Percentiles rank a stretch among this genome's conserved stretches.
These are phyloP conservation scores for Starmerella sirachaensis DNA, from an alignment of 805 yeast genomes.

Conservation along the genomic window DNA sequence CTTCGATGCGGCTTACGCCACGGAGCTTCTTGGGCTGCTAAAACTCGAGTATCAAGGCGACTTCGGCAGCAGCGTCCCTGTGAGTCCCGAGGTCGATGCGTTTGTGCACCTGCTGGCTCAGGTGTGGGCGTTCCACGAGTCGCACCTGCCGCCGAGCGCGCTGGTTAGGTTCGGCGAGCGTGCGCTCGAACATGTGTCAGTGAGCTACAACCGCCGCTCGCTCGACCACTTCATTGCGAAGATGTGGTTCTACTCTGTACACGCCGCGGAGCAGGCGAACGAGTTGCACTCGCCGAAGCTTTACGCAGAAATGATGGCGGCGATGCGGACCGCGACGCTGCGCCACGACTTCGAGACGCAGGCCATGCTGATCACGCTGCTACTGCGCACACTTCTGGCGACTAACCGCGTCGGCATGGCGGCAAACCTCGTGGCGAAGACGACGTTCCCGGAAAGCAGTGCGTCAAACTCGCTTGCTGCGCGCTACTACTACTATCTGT, in stretches of 20 bases:
- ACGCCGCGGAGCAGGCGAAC: conserved; percentile 53
- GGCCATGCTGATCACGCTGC: conserved; percentile 73
- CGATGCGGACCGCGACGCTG: conserved; percentile 75
- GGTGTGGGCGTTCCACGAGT: conserved; percentile 54
- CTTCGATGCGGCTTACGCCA: conserved; percentile 36
- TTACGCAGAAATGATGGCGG: conserved; percentile 57
- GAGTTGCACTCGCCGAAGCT: conserved; percentile 38
- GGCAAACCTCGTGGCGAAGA: conserved; percentile 74
- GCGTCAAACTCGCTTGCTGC: conserved; percentile 84
- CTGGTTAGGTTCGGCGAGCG: conserved; percentile 33
- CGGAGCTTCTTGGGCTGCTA: conserved; percentile 33
- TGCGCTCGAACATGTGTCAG: conserved; percentile 31
- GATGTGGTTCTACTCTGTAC: conserved; percentile 80
- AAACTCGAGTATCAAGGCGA: conserved; percentile 24
- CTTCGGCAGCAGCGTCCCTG: conserved; percentile 25
- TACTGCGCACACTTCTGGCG: conserved; percentile 66
- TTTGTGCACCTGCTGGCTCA: conserved; percentile 70
- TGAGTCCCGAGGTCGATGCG: conserved; percentile 62
- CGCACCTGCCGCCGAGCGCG: conserved; percentile 35
- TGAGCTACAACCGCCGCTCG: conserved; percentile 63
- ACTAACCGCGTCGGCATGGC: conserved; percentile 80
- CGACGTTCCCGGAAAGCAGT: conserved; percentile 64
- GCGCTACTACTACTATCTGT: conserved; percentile 79
- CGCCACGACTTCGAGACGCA: conserved; percentile 89
- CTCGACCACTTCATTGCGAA: conserved; percentile 80